A percentile compares a stretch with the other conserved stretches of the same genome.
Evolutionary conservation across 2,329 filamentous ascomycete species (phyloP).

Genomic region (Periglandula ipomoeae): DNA sequence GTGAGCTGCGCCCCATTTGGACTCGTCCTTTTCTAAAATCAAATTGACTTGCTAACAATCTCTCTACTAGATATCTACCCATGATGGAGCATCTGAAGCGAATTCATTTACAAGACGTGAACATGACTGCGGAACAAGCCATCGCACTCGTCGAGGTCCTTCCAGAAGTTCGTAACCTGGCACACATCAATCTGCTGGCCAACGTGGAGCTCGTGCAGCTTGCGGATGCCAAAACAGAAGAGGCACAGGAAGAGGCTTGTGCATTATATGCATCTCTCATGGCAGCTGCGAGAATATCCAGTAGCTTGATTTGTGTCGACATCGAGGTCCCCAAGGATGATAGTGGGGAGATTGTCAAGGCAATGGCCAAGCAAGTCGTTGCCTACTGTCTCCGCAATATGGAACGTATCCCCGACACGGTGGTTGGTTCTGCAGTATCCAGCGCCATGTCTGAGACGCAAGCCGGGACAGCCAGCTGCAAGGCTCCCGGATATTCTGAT

Average conservation of each 20-base stretch:
- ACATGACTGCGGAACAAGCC: conserved; percentile 75
- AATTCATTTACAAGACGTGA: conserved; percentile 78
- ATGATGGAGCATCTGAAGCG: conserved; percentile 70
- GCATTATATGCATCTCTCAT: conserved; percentile 88
- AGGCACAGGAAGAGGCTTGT: conserved; percentile 82
- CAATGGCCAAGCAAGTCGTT: conserved; percentile 86
- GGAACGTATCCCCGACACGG: conserved; percentile 63
- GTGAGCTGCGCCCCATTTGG: conserved; percentile 28
- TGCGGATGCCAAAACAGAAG: conserved; percentile 67
- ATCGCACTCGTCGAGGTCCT: conserved; percentile 87
- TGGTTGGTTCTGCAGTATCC: conserved; percentile 41
- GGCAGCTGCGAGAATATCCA: conserved; percentile 75
- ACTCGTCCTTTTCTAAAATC: neutral
- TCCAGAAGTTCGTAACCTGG: conserved; percentile 71
- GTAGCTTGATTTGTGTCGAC: conserved; percentile 78
- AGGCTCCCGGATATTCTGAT: conserved; percentile 52
- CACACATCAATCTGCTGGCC: conserved; percentile 79
- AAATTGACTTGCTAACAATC: neutral
- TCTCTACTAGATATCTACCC: conserved; percentile 32
- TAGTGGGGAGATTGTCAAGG: conserved; percentile 85
- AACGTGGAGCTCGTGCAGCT: conserved; percentile 66
- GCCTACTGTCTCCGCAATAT: conserved; percentile 91
- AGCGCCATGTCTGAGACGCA: conserved; percentile 31
- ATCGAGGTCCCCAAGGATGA: conserved; percentile 77
- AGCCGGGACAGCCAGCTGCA: conserved; percentile 18